Base-by-base conservation (phyloP, 1,284 basidiomycete species). In the Boletus sp. region DNA sequence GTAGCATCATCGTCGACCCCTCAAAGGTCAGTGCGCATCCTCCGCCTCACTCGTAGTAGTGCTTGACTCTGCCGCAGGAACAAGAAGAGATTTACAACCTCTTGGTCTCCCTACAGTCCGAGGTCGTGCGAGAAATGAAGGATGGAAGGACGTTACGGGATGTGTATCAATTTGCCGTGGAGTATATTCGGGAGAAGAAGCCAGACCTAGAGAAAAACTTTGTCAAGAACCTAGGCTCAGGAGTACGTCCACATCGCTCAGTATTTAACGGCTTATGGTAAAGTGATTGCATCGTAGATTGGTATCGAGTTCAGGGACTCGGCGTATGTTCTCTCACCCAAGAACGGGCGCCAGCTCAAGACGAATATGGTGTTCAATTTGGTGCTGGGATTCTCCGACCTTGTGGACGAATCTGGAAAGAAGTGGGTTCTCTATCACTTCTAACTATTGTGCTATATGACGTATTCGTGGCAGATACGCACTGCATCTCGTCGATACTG, bases 271-370 rank as follows among this genome's bases (percentile, higher is more conserved):
- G 7, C 9, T 33, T 5, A 4, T 3, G 37, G 7, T 5, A 38
- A 30, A 34, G 48, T 44, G 50, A 57, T 41, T 32, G 35, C 12
- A 36, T 37, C 49, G 7, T 60, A 94, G 91, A 94, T 84, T 65
- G 93, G 93, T 12, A 81, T 97, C 64, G 95, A 98, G 67, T 97
- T 95, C 71, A 84, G 94, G 27, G 95, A 99, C 65, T 84, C 88
- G 9, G 75, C 83, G 0, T 96, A 93, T 64, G 72, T 94, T 2
- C 73, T 98, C 30, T 88, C 84, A 3, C 58, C 82, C 10, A 98
- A 97, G 72, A 94, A 91, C 60, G 72, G 69, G 9, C 81, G 88
- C 12, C 71, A 72, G 26, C 66, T 98, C 46, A 82, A 81, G 62
- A 72, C 82, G 43, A 85, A 87, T 62, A 96, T 96, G 94, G 76